Evolutionary conservation across 2,329 filamentous ascomycete species (phyloP).

Genomic region (Pyricularia sp.): DNA sequence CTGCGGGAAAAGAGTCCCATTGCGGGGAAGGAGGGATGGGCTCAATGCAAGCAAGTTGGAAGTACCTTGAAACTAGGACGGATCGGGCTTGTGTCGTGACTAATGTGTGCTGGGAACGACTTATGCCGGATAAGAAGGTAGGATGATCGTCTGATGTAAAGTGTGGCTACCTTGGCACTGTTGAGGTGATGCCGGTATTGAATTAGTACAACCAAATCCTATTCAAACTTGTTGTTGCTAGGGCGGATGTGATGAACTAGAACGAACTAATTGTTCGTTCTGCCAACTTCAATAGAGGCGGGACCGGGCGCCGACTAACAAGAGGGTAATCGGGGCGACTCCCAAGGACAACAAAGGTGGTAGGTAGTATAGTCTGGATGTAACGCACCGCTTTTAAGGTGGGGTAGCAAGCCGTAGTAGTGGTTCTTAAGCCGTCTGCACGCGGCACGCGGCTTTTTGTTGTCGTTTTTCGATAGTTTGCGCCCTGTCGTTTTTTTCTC

Average conservation of each 20-base stretch:
- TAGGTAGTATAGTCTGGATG: neutral
- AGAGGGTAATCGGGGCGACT: neutral
- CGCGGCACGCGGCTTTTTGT: neutral
- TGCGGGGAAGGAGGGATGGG: constrained; percentile 9
- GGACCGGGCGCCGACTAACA: neutral
- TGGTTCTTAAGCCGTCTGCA: neutral
- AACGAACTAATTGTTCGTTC: neutral
- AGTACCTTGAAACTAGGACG: constrained; percentile 1
- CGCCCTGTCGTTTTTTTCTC: neutral
- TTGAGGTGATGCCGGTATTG: neutral
- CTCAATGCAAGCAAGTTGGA: constrained; percentile 1
- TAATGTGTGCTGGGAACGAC: neutral
- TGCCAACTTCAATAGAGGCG: neutral
- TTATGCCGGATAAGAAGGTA: neutral
- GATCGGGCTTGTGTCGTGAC: neutral
- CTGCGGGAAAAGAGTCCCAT: constrained; percentile 44
- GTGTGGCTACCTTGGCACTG: neutral
- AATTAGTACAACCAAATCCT: neutral
- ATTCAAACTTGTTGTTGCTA: neutral
- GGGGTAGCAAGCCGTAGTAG: neutral
- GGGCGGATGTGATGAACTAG: neutral
- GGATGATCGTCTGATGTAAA: neutral
- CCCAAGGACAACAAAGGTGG: neutral
- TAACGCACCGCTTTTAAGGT: neutral
- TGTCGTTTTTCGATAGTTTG: neutral